Conservation (phyloP, 768 basidiomycete genomes). For the Lactarius hengduanensis region DNA sequence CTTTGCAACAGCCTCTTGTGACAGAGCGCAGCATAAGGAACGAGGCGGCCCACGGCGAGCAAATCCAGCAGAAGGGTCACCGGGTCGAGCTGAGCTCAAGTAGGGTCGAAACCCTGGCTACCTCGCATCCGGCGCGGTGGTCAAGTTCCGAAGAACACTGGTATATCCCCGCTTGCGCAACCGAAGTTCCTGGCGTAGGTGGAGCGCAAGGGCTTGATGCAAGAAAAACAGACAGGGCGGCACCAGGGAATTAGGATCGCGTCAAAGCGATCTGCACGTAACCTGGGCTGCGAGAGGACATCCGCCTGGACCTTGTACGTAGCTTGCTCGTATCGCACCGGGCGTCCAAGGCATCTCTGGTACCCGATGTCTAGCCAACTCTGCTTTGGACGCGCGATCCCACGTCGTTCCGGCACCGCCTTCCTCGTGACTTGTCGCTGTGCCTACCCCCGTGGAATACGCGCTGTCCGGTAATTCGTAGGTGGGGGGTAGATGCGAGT, state of each 20-base stretch:
- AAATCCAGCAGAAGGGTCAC: slow-evolving; percentile 26
- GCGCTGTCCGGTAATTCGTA: slow-evolving; percentile 9
- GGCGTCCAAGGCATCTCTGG: slow-evolving; percentile 19
- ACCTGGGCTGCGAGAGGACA: slow-evolving; percentile 5
- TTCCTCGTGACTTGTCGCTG: slow-evolving; percentile 21
- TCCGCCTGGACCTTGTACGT: slow-evolving; percentile 6
- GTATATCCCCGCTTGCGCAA: slow-evolving; percentile 1
- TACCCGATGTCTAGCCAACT: slow-evolving; percentile 8
- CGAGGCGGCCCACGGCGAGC: slow-evolving; percentile 25
- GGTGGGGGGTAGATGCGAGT: slow-evolving; percentile 7
- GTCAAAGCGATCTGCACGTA: slow-evolving; percentile 8
- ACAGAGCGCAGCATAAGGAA: slow-evolving; percentile 16
- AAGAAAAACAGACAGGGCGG: slow-evolving; percentile 16
- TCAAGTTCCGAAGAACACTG: slow-evolving; percentile 22
- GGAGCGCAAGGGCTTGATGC: slow-evolving; percentile 6
- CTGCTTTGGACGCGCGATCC: slow-evolving; percentile 7
- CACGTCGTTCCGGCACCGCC: slow-evolving; percentile 26
- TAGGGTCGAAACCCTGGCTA: slow-evolving; percentile 20
- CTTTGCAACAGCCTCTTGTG: slow-evolving; percentile 12
- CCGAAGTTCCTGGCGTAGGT: background rate
- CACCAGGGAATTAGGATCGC: slow-evolving; percentile 17
- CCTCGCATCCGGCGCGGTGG: slow-evolving; percentile 23
- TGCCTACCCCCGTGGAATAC: slow-evolving; percentile 11
- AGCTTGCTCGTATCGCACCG: slow-evolving; percentile 16
- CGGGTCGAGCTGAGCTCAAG: slow-evolving; percentile 27